These are phyloP conservation scores for Ogataea trehalophila DNA, from an alignment of 805 yeast genomes.

Conservation along the genomic window DNA sequence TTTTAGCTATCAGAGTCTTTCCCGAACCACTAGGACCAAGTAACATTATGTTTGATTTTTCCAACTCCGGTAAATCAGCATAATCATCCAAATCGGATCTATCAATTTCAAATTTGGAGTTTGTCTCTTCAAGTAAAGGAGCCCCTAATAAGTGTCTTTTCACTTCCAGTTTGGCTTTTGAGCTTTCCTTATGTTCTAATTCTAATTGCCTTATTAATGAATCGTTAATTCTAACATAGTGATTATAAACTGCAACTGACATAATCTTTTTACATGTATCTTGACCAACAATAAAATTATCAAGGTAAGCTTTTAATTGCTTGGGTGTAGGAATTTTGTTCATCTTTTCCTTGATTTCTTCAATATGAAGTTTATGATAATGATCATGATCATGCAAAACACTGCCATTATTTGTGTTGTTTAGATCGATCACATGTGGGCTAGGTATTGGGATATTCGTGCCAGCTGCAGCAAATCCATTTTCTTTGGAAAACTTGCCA, in stretches of 20 bases:
- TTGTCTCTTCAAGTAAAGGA: conserved; percentile 3
- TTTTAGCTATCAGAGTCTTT: conserved; percentile 51
- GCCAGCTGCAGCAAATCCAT: not conserved
- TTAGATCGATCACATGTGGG: not conserved
- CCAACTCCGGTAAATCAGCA: conserved; percentile 39
- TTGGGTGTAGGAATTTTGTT: conserved; percentile 42
- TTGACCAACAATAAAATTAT: conserved; percentile 53
- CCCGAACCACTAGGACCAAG: conserved; percentile 64
- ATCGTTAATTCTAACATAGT: conserved; percentile 46
- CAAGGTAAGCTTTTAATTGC: conserved; percentile 39
- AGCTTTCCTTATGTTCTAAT: conserved; percentile 3
- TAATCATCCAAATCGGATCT: conserved; percentile 23
- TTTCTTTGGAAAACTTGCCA: not conserved
- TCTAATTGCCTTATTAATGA: conserved; percentile 11
- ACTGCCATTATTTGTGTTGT: not conserved
- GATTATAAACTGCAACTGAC: conserved; percentile 59
- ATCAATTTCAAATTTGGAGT: not conserved
- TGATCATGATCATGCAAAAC: not conserved
- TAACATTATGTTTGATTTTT: conserved; percentile 50
- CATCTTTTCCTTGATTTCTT: conserved; percentile 7
- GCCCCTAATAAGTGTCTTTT: conserved; percentile 8
- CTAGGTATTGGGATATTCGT: not conserved
- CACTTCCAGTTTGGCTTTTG: conserved; percentile 2
- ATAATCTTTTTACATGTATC: conserved; percentile 51
- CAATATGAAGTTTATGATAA: conserved; percentile 6